Base-by-base conservation (phyloP, 2,329 filamentous ascomycete species). In the Cladophialophora yegresii region DNA sequence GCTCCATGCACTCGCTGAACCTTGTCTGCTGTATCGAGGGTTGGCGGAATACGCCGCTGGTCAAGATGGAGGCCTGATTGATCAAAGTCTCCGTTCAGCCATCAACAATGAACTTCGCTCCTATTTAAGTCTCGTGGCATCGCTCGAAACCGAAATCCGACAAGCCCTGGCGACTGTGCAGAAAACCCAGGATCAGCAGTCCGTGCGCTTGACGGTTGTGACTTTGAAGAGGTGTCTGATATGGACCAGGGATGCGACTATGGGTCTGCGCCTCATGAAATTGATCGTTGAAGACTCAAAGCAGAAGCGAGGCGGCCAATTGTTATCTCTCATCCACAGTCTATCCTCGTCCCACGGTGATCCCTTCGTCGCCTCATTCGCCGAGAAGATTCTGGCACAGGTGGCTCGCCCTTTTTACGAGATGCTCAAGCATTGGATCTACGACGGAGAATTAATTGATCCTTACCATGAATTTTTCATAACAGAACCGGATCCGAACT, bases 401-500 rank as follows among this genome's bases (percentile, higher is more conserved):
- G 90, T 99, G 60, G 97, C 95, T 1, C 85, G 90, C 16, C 96
- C 96, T 0, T 99, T 99, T 75, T 99, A 99, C 76, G 91, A 96
- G 72, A 97, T 99, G 81, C 82, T 99, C 60, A 87, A 92, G 61
- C 90, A 92, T 72, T 99, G 95, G 95, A 96, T 99, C 57, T 99
- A 99, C 74, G 93, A 99, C 73, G 95, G 95, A 66, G 96, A 99
- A 80, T 84, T 99, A 13, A 92, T 91, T n/a, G 95, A 99, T 76
- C 95, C 96, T 0, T 97, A 93, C 73, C 84, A 87, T 62, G 95
- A 99, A 73, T 99, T 99, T 77, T 98, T 99, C 72, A 93, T 99
- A 22, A 87, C 87, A 22, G 92, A 97, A 75, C 91, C 93, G 71
- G 85, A 88, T 58, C 83, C 85, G 71, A 71, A 78, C 67, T 75